Evolutionary conservation across 176 grass and related monocot genomes (phyloP), one percentile per base, ranked within the genome.

Genomic region (Ananas comosus): DNA sequence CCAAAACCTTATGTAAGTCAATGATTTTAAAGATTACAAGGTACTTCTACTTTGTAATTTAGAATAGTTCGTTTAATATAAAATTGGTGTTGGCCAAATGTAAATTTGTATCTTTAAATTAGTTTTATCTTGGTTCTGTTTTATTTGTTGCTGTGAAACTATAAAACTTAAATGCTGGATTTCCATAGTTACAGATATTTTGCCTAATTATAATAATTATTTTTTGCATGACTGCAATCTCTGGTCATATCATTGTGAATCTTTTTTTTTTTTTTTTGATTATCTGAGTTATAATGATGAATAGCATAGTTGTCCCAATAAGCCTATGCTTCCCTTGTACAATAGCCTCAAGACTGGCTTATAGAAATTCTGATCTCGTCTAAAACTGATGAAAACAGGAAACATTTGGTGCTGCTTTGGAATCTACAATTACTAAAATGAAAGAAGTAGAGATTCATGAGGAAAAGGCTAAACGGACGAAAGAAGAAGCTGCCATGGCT

Each of bases 401-500:
- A 75, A 74, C 66, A 68, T 81, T 88, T 58, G 64, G 65, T 54
- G 80, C 66, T 79, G 83, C 80, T 21, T 81, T 81, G 66, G 53
- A 88, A 64, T 76, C 74, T 50, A 78, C 74, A 51, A 82, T 74
- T 74, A 67, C 54, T 49, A 88, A 72, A 53, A 58, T 88, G 70
- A 79, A 88, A 65, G 78, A 78, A 72, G 78, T 88, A 64, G 86
- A 88, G 79, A 67, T 85, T 70, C 78, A 79, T 76, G 74, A 88
- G 65, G 78, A 75, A 56, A 81, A 81, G 33, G 83, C 71, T 50
- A 64, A 59, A 81, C 75, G 50, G 64, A 74, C 74, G 64, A 88
- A 77, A 70, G 74, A 85, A 79, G 79, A 78, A 78, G 78, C 48
- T 74, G 48, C 49, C 69, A 61, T 78, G 70, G 70, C 86, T 69